phyloP scores from a whole-genome alignment of 345 rosid species.

The Rhizophora mangle region DNA sequence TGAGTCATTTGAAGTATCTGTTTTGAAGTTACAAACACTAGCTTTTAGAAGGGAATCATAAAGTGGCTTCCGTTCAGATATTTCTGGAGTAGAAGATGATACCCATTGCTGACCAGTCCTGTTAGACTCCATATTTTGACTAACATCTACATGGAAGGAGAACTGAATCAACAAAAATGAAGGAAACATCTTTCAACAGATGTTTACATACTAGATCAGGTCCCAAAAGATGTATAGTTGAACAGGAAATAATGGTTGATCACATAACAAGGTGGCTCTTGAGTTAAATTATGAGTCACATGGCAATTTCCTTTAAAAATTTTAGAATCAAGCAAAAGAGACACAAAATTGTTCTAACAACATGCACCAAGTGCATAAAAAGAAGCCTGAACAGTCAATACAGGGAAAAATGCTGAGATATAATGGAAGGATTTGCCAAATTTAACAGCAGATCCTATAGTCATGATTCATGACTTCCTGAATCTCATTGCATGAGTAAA shows the following conservation, averaged over 20 bases:
- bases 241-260: constrained; percentile 8
- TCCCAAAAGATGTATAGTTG: constrained; percentile 4
- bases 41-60: constrained; percentile 19
- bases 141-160: constrained; percentile 46
- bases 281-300: background rate
- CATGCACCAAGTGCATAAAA: background rate
- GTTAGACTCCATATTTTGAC: constrained; percentile 29
- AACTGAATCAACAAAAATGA: constrained; percentile 26
- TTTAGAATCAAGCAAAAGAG: background rate
- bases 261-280: constrained; percentile 6
- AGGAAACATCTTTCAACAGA: constrained; percentile 16
- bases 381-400: background rate
- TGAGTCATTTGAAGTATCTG: constrained; percentile 26
- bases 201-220: constrained; percentile 7
- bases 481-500: too few species aligned
- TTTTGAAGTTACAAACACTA: constrained; percentile 9
- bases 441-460: background rate
- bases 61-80: constrained; percentile 14
- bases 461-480: background rate
- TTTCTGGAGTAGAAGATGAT: constrained; percentile 23
- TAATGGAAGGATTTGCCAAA: background rate
- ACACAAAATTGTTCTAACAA: background rate
- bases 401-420: background rate
- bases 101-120: constrained; percentile 18
- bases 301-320: background rate